Conservation (phyloP, 2,329 filamentous ascomycete species). For the Metarhizium album region DNA sequence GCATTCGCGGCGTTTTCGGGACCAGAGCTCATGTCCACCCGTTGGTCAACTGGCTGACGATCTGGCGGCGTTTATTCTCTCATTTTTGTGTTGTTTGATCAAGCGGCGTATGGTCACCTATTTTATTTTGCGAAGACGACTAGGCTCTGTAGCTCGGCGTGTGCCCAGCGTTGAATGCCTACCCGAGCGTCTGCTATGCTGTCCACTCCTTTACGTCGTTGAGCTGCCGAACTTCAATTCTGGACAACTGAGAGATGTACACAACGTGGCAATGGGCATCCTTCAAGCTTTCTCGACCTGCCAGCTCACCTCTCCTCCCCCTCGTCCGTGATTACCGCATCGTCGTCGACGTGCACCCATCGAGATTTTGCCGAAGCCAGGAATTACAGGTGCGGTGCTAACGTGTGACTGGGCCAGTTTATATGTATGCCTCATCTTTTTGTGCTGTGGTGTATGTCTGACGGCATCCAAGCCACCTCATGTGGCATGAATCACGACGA, state of each 20-base stretch:
- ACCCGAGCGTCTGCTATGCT: conserved; percentile 1
- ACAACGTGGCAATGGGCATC: background rate
- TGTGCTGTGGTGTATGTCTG: background rate
- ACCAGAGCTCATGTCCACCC: conserved; percentile 28
- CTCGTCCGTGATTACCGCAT: background rate
- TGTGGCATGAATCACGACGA: background rate
- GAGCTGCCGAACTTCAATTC: conserved; percentile 4
- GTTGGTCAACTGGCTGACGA: conserved; percentile 22
- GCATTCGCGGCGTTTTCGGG: conserved; percentile 33
- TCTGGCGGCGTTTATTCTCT: conserved; percentile 27
- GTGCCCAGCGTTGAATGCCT: background rate
- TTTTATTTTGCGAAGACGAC: conserved; percentile 1
- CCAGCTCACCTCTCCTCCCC: background rate
- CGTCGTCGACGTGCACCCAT: background rate
- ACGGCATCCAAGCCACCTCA: background rate
- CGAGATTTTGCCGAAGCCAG: background rate
- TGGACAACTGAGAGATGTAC: conserved; percentile 1
- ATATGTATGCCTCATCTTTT: background rate
- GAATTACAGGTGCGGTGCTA: background rate
- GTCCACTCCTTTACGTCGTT: conserved; percentile 5
- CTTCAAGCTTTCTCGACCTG: background rate
- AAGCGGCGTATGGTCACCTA: conserved; percentile 22
- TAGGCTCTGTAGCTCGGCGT: background rate
- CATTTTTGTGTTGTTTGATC: conserved; percentile 20
- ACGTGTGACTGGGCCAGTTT: background rate